Base-by-base conservation (phyloP, 805 yeast genomes). In the Teunomyces pallodes region DNA sequence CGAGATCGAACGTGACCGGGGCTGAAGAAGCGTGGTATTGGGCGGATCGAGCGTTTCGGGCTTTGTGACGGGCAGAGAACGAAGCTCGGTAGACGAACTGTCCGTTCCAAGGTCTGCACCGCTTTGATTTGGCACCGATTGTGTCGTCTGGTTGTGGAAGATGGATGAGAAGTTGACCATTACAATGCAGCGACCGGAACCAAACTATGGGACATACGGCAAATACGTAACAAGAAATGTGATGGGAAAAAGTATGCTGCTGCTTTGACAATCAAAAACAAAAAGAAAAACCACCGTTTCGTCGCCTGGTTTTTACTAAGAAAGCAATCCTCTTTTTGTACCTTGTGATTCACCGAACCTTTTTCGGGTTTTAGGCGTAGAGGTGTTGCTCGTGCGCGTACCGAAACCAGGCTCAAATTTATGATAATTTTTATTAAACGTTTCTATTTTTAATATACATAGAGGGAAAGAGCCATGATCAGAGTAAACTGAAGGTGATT, bases 1-100 rank as follows among this genome's bases (percentile, higher is more conserved):
- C 32, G 69, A 62, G 3, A 65, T 62, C 29, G 70, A 62, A 28
- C 69, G 48, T 39, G 50, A 46, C 28, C 58, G 43, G 39, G 47
- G 29, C 36, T 38, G 41, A 13, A 26, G 14, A n/a, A 39, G 42
- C 26, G 49, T 26, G 26, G 47, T 35, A 27, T n/a, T 32, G 36
- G 48, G 30, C 27, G 45, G 28, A n/a, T 45, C 47, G 12, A 39
- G 20, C 10, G 32, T 10, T 30, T 51, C 54, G 7, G 54, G 48
- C 9, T 42, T 35, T 42, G 50, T 45, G 9, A 38, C 27, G 5
- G 54, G 55, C 9, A 54, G 56, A 3, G 55, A 49, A 26, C 39
- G 40, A 35, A 46, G 40, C 35, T 51, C 40, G 40, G 38, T 14
- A n/a, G 29, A 12, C 10, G 3, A 9, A 5, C 5, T 16, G 17